Conservation (phyloP, 805 yeast species). For the Priceomyces castillae region DNA sequence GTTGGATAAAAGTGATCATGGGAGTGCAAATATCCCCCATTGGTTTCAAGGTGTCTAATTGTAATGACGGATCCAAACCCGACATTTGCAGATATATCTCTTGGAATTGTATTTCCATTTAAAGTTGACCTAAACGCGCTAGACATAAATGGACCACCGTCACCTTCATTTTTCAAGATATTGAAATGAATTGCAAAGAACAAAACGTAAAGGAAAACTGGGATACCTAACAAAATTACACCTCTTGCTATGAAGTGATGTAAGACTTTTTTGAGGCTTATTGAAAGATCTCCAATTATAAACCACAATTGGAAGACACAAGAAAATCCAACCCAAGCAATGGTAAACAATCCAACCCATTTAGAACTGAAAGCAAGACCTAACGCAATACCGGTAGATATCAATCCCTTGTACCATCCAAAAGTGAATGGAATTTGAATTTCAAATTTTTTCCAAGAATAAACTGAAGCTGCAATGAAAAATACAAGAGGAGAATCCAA, state of each 20-base stretch:
- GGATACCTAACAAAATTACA: slow-evolving; percentile 53
- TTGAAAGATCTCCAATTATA: slow-evolving; percentile 64
- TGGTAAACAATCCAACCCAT: slow-evolving; percentile 83
- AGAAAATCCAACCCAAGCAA: slow-evolving; percentile 70
- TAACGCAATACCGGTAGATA: slow-evolving; percentile 64
- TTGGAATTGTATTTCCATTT: slow-evolving; percentile 59
- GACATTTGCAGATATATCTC: slow-evolving; percentile 57
- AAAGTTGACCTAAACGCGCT: slow-evolving; percentile 69
- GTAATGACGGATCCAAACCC: slow-evolving; percentile 71
- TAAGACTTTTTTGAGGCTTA: slow-evolving; percentile 41
- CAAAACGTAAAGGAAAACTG: slow-evolving; percentile 50
- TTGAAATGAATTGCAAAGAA: slow-evolving; percentile 66
- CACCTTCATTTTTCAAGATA: slow-evolving; percentile 58
- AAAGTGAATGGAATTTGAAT: slow-evolving; percentile 57
- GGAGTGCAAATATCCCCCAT: slow-evolving; percentile 83
- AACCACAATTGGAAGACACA: slow-evolving; percentile 69
- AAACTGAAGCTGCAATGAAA: slow-evolving; percentile 71
- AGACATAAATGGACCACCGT: slow-evolving; percentile 69
- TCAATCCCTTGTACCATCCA: slow-evolving; percentile 56
- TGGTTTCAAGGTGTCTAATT: slow-evolving; percentile 65
- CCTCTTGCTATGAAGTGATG: slow-evolving; percentile 54
- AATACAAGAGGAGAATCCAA: slow-evolving; percentile 75
- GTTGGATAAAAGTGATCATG: slow-evolving; percentile 68
- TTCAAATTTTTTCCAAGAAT: slow-evolving; percentile 65
- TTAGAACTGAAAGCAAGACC: slow-evolving; percentile 74